These are phyloP conservation scores for Russula earlei DNA, from an alignment of 768 basidiomycete species.

Conservation along the genomic window DNA sequence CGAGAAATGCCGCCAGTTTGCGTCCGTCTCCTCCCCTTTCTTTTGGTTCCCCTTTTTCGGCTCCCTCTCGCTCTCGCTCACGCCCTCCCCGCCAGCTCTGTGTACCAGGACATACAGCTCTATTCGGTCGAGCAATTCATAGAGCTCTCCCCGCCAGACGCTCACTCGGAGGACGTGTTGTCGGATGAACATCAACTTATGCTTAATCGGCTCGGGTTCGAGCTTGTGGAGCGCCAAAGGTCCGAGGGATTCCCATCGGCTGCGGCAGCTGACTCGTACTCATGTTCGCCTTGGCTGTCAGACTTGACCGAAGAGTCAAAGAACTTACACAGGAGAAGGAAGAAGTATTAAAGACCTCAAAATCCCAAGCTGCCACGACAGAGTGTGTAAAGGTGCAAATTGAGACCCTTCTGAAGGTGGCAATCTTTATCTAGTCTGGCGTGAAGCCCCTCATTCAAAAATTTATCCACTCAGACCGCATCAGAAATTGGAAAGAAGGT, in stretches of 20 bases:
- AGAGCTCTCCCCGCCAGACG: slow-evolving; percentile 57
- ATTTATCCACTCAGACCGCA: slow-evolving; percentile 14
- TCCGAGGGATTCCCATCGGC: slow-evolving; percentile 26
- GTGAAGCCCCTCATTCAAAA: neutral
- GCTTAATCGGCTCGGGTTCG: slow-evolving; percentile 80
- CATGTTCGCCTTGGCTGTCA: slow-evolving; percentile 25
- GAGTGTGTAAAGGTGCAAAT: slow-evolving; percentile 75
- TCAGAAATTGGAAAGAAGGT: slow-evolving; percentile 19
- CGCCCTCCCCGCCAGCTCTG: slow-evolving; percentile 42
- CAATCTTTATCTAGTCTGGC: neutral
- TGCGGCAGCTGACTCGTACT: slow-evolving; percentile 5
- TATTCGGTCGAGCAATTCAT: slow-evolving; percentile 62
- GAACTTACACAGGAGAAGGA: slow-evolving; percentile 65
- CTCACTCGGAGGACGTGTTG: slow-evolving; percentile 49
- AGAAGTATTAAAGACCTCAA: slow-evolving; percentile 71
- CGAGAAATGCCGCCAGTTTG: slow-evolving; percentile 86
- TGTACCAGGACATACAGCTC: slow-evolving; percentile 80
- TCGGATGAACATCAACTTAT: slow-evolving; percentile 74
- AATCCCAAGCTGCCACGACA: slow-evolving; percentile 57
- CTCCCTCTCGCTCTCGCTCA: neutral
- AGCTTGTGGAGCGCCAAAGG: slow-evolving; percentile 84
- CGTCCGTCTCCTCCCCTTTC: slow-evolving; percentile 39
- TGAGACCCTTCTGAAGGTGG: slow-evolving; percentile 65
- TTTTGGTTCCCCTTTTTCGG: neutral
- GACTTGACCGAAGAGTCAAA: slow-evolving; percentile 62